Evolutionary conservation across 352 stramenopile species (phyloP), one percentile per base, ranked within the genome.

Genomic region (Thraustochytrium sp.): DNA sequence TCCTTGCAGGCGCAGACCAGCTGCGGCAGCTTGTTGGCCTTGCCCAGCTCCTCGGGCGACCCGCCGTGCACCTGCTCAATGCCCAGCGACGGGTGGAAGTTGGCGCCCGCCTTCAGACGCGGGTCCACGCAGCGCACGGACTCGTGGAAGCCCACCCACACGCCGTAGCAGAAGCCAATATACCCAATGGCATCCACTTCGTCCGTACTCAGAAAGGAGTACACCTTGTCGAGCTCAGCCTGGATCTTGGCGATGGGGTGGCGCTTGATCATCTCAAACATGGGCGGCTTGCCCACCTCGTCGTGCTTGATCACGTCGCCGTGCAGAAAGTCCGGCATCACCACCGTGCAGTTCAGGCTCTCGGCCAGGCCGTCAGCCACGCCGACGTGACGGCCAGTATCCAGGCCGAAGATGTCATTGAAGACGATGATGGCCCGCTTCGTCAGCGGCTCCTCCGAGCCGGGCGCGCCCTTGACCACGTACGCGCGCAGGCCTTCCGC

Each of bases 41-140:
- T 26, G 2, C 29, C 68, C 21, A 80, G 18, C 8, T 21, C 23
- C 42, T 46, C 48, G 13, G 34, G 3, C 13, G 18, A 34, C 8
- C 68, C 44, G 18, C 68, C 68, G n/a, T 46, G 23, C 36, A 65
- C 3, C 42, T 21, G 3, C 51, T 65, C 68, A 31, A 80, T 46
- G 5, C 53, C 53, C 23, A 80, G 68, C 11, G 68, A 80, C 31
- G 68, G 68, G 38, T 80, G 68, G 8, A 80, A 80, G 68, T 64
- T 65, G 23, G 46, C 44, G 2, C 48, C 68, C 0, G 44, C 42
- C 26, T 64, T 61, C 26, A 80, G 34, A 26, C 68, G 68, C 31
- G 46, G n/a, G 26, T 80, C 68, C 34, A 44, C 68, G 29, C n/a
- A 16, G 53, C 68, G 68, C 23, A 44, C 46, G 26, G 11, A 44